A percentile compares a stretch with the other conserved stretches of the same genome.
Evolutionary conservation across 2,329 filamentous ascomycete genomes (phyloP).

Genomic region (Colletotrichum agaves): DNA sequence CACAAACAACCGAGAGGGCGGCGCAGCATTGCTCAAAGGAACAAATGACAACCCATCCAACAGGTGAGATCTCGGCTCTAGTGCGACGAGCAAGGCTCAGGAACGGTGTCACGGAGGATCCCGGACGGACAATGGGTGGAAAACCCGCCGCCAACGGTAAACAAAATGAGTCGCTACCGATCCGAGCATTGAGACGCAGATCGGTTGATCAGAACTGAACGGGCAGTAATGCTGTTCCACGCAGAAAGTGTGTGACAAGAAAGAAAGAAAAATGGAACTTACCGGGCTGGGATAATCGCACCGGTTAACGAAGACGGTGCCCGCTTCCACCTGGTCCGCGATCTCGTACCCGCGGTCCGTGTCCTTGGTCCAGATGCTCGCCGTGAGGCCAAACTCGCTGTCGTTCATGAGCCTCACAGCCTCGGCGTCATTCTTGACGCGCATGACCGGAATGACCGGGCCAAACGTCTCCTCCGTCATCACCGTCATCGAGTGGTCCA

Average conservation of each 20-base stretch:
- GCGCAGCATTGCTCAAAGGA: neutral
- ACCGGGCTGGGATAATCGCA: constrained; percentile 93
- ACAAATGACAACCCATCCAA: no score
- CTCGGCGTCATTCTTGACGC: constrained; percentile 83
- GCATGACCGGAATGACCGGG: constrained; percentile 90
- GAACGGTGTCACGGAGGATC: constrained; percentile 2
- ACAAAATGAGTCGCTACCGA: constrained; percentile 17
- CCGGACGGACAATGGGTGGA: neutral
- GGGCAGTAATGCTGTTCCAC: no score
- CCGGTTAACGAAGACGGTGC: constrained; percentile 95
- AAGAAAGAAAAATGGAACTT: constrained; percentile 53
- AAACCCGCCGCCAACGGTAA: constrained; percentile 4
- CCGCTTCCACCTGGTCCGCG: constrained; percentile 85
- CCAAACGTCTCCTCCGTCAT: constrained; percentile 98
- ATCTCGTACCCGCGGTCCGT: constrained; percentile 78
- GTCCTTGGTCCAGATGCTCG: constrained; percentile 98
- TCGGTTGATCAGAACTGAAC: neutral
- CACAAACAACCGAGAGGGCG: neutral
- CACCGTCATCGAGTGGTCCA: constrained; percentile 84
- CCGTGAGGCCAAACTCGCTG: constrained; percentile 91
- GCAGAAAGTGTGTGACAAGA: neutral
- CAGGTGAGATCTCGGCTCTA: neutral
- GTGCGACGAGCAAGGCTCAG: neutral
- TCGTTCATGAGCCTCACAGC: constrained; percentile 92
- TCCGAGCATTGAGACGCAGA: constrained; percentile 3